A percentile compares a stretch with the other conserved stretches of the same genome.
phyloP scores from a whole-genome alignment of 2,329 filamentous ascomycete genomes.

The Ceratocystis cubensis region DNA sequence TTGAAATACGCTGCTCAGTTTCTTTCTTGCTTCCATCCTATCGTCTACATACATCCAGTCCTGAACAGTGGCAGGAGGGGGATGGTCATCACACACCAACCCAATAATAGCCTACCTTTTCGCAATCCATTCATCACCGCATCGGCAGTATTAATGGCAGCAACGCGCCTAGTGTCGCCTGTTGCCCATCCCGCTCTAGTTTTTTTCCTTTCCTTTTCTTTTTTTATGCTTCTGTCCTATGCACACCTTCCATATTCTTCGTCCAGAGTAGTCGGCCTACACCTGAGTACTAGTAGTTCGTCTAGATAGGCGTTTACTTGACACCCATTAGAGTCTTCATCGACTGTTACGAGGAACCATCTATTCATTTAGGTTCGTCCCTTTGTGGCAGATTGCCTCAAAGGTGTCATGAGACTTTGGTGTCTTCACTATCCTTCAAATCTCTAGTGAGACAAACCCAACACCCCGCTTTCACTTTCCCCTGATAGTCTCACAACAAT shows the following conservation, averaged over 20 bases:
- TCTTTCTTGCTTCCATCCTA: background rate
- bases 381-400: background rate
- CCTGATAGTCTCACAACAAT: background rate
- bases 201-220: too few relatives aligned
- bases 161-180: constrained; percentile 17
- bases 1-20: background rate
- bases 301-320: background rate
- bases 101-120: background rate
- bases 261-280: background rate
- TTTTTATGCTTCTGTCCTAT: background rate
- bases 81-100: background rate
- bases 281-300: background rate
- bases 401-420: background rate
- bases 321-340: background rate
- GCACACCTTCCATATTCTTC: background rate
- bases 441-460: constrained; percentile 7
- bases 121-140: background rate
- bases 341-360: background rate
- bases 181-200: background rate
- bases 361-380: background rate
- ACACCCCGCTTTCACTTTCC: background rate
- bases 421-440: background rate
- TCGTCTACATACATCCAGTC: background rate
- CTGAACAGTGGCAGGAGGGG: background rate
- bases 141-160: background rate